Conservation (phyloP, 2,329 filamentous ascomycete species). For the Blastomyces emzantsi region DNA sequence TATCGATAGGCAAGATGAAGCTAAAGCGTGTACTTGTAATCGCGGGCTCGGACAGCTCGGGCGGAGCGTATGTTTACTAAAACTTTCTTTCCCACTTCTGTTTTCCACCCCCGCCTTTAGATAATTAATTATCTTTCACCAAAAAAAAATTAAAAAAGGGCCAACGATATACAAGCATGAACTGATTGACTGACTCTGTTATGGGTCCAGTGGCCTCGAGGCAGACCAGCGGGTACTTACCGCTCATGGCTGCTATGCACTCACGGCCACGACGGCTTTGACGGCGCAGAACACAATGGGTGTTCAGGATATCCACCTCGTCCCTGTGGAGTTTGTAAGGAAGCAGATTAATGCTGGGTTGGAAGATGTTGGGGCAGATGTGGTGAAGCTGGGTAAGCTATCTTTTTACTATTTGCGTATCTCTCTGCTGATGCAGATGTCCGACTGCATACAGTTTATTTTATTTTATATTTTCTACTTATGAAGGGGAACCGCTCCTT, state of each 20-base stretch:
- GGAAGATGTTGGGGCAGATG: constrained; percentile 76
- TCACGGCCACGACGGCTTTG: constrained; percentile 89
- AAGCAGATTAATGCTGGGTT: constrained; percentile 81
- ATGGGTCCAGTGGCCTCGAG: constrained; percentile 64
- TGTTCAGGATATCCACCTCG: constrained; percentile 69
- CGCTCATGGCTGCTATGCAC: constrained; percentile 86
- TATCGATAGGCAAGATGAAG: background rate
- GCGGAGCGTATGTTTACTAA: constrained; percentile 61
- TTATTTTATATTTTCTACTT: background rate
- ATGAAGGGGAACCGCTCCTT: background rate
- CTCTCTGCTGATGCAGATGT: background rate
- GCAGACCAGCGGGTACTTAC: constrained; percentile 93
- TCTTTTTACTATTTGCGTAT: background rate
- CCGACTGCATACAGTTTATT: background rate
- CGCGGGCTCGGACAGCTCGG: constrained; percentile 83
- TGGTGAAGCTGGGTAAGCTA: constrained; percentile 74
- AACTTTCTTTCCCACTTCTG: constrained; percentile 12
- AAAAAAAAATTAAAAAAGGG: background rate
- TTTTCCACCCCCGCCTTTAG: background rate
- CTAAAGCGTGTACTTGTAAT: constrained; percentile 61
- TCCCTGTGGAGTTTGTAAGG: constrained; percentile 67
- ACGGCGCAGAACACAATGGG: constrained; percentile 93
- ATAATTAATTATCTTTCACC: background rate
- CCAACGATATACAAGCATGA: background rate
- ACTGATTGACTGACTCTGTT: background rate